Percentiles rank a stretch among this genome's conserved stretches.
Evolutionary conservation across 106 monocot species (phyloP).

Genomic region (Allium sativum): DNA sequence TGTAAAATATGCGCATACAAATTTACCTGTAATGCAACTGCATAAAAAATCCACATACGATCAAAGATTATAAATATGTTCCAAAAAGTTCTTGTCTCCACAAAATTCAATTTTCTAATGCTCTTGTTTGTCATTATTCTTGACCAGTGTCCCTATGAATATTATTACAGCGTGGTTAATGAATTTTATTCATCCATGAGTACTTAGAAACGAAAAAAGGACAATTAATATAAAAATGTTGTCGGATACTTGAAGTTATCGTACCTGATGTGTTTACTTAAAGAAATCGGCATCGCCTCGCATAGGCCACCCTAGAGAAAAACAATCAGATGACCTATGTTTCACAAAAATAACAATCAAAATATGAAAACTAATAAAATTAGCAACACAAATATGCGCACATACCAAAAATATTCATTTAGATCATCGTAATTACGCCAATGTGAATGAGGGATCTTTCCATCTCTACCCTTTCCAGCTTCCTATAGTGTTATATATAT

Average conservation of each 20-base stretch:
- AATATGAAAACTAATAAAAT: neutral
- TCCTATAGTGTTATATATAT: constrained; percentile 49
- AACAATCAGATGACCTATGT: constrained; percentile 83
- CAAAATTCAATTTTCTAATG: constrained; percentile 81
- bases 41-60: constrained; percentile 93
- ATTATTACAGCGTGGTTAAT: too few relatives aligned
- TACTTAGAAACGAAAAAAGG: neutral
- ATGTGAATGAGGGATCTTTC: constrained; percentile 74
- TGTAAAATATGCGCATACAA: neutral
- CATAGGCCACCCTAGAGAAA: constrained; percentile 98
- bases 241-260: constrained; percentile 30
- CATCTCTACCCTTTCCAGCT: constrained; percentile 76
- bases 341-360: neutral
- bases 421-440: constrained; percentile 99
- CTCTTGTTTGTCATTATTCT: constrained; percentile 32
- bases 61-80: constrained; percentile 96
- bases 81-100: constrained; percentile 98
- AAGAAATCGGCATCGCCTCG: constrained; percentile 87
- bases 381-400: neutral
- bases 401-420: constrained; percentile 98
- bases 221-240: neutral
- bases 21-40: constrained; percentile 72
- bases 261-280: constrained; percentile 52
- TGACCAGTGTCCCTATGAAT: constrained; percentile 25
- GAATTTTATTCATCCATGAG: too few relatives aligned